phyloP scores from a whole-genome alignment of 768 basidiomycete genomes.

The Amanita rimosa region DNA sequence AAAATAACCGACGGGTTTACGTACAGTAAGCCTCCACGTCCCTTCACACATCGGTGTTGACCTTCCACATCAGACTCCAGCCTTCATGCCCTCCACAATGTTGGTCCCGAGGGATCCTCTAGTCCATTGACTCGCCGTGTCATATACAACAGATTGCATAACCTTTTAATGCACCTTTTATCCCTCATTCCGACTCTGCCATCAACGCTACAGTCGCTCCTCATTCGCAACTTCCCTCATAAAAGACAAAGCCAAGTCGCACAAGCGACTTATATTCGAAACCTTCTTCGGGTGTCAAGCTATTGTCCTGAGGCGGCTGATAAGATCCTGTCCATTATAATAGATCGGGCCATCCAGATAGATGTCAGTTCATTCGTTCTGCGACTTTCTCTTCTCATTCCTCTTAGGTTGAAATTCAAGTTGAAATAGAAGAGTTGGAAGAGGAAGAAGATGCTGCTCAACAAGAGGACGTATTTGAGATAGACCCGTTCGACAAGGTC shows the following conservation, averaged over 20 bases:
- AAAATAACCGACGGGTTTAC: conserved; percentile 83
- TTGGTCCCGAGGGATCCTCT: conserved; percentile 51
- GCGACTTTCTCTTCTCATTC: background rate
- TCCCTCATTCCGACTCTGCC: conserved; percentile 87
- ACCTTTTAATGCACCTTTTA: conserved; percentile 78
- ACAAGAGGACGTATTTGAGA: conserved; percentile 46
- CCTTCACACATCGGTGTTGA: conserved; percentile 4
- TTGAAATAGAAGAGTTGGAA: conserved; percentile 88
- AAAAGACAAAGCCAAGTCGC: conserved; percentile 75
- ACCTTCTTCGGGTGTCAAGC: conserved; percentile 67
- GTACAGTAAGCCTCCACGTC: conserved; percentile 52
- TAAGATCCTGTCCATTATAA: conserved; percentile 72
- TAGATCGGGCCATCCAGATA: conserved; percentile 92
- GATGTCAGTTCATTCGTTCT: conserved; percentile 49
- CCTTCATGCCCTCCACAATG: conserved; percentile 45
- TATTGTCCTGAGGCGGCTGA: conserved; percentile 88
- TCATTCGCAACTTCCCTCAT: conserved; percentile 83
- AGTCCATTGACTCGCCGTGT: conserved; percentile 68
- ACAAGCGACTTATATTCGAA: conserved; percentile 87
- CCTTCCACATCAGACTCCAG: conserved; percentile 49
- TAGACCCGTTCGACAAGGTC: conserved; percentile 81
- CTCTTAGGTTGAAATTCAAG: conserved; percentile 85
- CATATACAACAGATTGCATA: conserved; percentile 81
- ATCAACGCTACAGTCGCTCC: conserved; percentile 74
- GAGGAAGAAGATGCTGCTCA: conserved; percentile 47